These are phyloP conservation scores for Pyrus pyrifolia DNA, from an alignment of 306 rosid species.

Conservation along the genomic window DNA sequence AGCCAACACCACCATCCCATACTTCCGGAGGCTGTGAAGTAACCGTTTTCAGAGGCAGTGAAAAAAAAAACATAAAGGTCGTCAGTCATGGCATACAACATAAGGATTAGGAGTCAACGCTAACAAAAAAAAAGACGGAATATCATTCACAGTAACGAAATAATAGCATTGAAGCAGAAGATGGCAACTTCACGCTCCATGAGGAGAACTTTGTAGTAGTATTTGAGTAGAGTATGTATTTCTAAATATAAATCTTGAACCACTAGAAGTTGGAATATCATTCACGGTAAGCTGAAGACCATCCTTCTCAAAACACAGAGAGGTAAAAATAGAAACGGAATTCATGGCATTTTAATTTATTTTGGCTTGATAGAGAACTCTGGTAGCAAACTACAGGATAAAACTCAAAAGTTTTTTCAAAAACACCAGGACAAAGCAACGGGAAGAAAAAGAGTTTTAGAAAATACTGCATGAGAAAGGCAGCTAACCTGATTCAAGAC, in stretches of 20 bases:
- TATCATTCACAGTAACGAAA: background rate
- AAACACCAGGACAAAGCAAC: background rate
- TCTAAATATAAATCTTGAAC: background rate
- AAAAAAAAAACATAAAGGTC: background rate
- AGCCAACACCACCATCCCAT: constrained; percentile 93
- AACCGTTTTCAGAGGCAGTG: constrained; percentile 7
- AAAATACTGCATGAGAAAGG: constrained; percentile 14
- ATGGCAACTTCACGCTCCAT: background rate
- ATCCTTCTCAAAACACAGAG: background rate
- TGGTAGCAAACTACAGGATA: background rate
- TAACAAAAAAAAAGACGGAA: background rate
- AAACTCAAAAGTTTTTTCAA: background rate
- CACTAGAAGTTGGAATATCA: background rate
- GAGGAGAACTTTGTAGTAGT: background rate
- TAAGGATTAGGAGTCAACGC: background rate
- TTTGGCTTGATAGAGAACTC: background rate
- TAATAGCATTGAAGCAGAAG: background rate
- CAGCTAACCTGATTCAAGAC: constrained; percentile 78
- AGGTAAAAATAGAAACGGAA: background rate
- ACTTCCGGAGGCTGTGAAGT: constrained; percentile 74
- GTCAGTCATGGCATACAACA: background rate
- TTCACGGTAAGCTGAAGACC: background rate
- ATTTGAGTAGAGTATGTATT: background rate
- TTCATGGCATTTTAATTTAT: background rate
- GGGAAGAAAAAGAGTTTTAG: background rate